Base-by-base conservation (phyloP, 768 basidiomycete genomes). In the Candolleomyces aberdarensis region DNA sequence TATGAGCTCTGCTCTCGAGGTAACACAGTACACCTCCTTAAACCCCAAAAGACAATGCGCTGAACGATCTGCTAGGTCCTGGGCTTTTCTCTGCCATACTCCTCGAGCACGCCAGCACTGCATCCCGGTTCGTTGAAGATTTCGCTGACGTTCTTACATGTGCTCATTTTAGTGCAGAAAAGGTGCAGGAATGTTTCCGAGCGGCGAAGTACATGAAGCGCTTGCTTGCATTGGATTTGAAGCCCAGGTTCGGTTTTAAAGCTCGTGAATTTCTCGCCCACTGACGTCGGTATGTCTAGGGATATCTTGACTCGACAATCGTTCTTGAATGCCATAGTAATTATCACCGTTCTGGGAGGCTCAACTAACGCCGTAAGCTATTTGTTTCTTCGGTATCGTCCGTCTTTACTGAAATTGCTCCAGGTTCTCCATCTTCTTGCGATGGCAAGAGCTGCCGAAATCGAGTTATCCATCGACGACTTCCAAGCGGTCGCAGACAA, bases 21-120 rank as follows among this genome's bases (percentile, higher is more conserved):
- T 76, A n/a, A 36, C 62, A 46, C 47, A 15, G 40, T 19, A 13
- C 11, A 32, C 26, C 15, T 46, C 29, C 14, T 7, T 29, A 1
- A 31, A 3, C 36, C 9, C 49, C 8, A 15, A 40, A 26, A 31
- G 43, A 20, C 5, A 19, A 13, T 31, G 51, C 15, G 49, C 48
- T 44, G 29, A 48, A 20, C 53, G 36, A 4, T 49, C 14, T 3
- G 5, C 32, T 51, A 78, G 74, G 90, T 85, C 5, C 80, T 96
- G 58, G 94, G 93, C 26, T 87, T 96, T 80, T 90, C 91, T 13
- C 76, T 94, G 50, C 93, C 92, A 0, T 94, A 89, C 71, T 94
- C 92, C 44, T 85, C 87, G 1, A 85, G 89, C 65, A 89, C 78
- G 14, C 92, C 92, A 14, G 93, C 93, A 5, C 71, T 82, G 44